Base-by-base conservation (phyloP, 768 basidiomycete species). In the Tephrocybe sp. region DNA sequence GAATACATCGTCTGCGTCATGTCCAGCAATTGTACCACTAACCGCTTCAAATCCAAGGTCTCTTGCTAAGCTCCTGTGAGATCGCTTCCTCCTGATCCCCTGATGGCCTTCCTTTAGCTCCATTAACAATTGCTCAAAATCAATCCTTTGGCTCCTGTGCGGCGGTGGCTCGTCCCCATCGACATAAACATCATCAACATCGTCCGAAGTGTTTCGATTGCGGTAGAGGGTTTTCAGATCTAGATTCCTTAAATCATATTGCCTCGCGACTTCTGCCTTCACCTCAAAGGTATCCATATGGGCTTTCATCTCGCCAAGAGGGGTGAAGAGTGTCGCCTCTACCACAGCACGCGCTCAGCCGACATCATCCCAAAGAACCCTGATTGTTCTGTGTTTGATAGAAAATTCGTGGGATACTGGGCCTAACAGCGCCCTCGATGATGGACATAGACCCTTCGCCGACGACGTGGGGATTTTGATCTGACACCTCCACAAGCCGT, bases 241-340 rank as follows among this genome's bases (percentile, higher is more conserved):
- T 42, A 63, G 19, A 38, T 55, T 64, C 45, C 33, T 51, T 35
- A 66, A 52, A 11, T 60, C 59, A 23, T 72, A 61, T 20, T 73
- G 72, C 33, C 61, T 56, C 52, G 78, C 75, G 20, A 49, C 34
- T 49, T 40, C 53, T 8, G 78, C 64, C 1, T 62, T 60, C 10
- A 51, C 49, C 42, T 78, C 70, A 32, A 81, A 65, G 17, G 48
- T 33, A 4, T 69, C 62, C 77, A 79, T 78, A 14, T 66, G 61
- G 30, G 26, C 33, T 5, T 67, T 66, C 66, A 72, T 66, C 32
- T 62, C 58, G 4, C 58, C 58, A 9, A 79, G 55, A 0, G 62
- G 67, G 2, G 63, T 61, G 38, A 66, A 68, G 26, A 79, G 56
- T 4, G 71, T 62, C 1, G 61, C 64, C 9, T 62, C 54, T 9